A percentile compares a stretch with the other conserved stretches of the same genome.
These are phyloP conservation scores for Fusarium guadeloupense DNA, from an alignment of 2,329 filamentous ascomycete species.

Conservation along the genomic window DNA sequence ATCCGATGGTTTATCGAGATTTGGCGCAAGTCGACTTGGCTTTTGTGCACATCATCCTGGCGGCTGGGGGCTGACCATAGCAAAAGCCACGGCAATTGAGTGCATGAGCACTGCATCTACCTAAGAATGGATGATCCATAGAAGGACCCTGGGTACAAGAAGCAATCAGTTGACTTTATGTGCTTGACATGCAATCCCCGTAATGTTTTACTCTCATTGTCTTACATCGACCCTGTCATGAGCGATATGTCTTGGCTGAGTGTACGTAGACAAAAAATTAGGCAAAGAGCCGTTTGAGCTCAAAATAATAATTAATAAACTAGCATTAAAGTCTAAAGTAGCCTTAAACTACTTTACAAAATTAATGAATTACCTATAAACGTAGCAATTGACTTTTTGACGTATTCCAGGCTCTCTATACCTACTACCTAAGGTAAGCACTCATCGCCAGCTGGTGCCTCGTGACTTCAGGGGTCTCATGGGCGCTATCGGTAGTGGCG, in stretches of 20 bases:
- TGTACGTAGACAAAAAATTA: no score
- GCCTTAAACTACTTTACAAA: no score
- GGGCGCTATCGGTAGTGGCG: constrained; percentile 26
- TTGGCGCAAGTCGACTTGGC: constrained; percentile 13
- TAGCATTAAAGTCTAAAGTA: no score
- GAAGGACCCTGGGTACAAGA: not conserved
- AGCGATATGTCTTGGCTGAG: no score
- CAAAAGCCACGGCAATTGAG: constrained; percentile 10
- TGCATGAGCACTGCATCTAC: constrained; percentile 10
- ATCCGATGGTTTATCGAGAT: constrained; percentile 1
- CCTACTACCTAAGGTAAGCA: no score
- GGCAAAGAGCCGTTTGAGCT: no score
- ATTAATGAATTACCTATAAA: no score
- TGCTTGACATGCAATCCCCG: constrained; percentile 4
- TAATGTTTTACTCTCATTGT: not conserved
- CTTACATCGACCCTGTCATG: not conserved
- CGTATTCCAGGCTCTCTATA: no score
- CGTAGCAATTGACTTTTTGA: no score
- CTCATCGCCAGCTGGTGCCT: not conserved
- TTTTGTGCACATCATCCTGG: constrained; percentile 32
- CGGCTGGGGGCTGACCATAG: constrained; percentile 4
- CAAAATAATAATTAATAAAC: no score
- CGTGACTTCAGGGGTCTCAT: constrained; percentile 15
- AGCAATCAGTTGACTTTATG: constrained; percentile 3
- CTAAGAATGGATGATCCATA: not conserved